Conservation (phyloP, 306 rosid genomes). For the Medicago ruthenica region DNA sequence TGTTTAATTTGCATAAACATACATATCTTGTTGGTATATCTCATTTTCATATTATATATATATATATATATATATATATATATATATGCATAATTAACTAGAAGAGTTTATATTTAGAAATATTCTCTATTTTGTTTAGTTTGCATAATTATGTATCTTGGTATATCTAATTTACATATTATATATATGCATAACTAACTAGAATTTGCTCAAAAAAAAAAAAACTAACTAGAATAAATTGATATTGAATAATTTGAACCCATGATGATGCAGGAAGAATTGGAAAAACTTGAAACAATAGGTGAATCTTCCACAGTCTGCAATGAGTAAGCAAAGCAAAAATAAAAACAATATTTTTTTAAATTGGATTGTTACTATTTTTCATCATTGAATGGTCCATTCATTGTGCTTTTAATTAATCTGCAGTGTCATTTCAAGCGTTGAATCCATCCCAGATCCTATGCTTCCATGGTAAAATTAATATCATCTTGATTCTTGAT, state of each 20-base stretch:
- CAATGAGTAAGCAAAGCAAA: slow-evolving; percentile 66
- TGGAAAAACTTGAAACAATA: slow-evolving; percentile 62
- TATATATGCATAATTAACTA: not conserved
- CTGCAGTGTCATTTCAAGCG: slow-evolving; percentile 71
- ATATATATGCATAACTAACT: not conserved
- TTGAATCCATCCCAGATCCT: slow-evolving; percentile 76
- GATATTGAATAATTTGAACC: slow-evolving; percentile 8
- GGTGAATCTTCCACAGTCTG: slow-evolving; percentile 75
- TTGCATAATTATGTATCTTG: not conserved
- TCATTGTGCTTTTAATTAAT: slow-evolving; percentile 2
- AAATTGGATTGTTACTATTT: not conserved
- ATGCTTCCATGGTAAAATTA: slow-evolving; percentile 76
- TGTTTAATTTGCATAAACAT: not conserved
- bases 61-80: no score
- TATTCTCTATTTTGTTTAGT: not conserved
- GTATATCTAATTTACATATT: not conserved
- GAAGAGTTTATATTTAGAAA: not conserved
- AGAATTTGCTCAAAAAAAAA: slow-evolving; percentile 4
- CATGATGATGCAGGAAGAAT: slow-evolving; percentile 68
- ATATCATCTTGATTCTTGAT: not conserved
- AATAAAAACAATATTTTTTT: slow-evolving; percentile 2
- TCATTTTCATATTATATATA: not conserved
- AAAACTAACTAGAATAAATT: slow-evolving; percentile 25
- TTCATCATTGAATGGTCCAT: slow-evolving; percentile 3
- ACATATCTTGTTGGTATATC: not conserved